Evolutionary conservation across 106 monocot genomes (phyloP).

Genomic region (Allium fistulosum): DNA sequence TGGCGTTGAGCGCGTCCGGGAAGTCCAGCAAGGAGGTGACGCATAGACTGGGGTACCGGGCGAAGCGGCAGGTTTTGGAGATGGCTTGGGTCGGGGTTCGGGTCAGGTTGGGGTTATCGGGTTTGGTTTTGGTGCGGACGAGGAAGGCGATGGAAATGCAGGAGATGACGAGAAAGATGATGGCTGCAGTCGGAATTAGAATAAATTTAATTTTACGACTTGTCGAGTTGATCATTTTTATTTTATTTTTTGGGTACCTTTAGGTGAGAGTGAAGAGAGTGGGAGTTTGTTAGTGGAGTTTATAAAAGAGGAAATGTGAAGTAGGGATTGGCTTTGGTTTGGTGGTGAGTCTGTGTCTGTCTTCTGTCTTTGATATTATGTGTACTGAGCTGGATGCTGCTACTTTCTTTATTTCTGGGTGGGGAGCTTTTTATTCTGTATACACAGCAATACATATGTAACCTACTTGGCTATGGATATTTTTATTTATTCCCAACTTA

Average conservation of each 20-base stretch:
- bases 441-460: no score
- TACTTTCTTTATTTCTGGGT: no score
- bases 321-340: background rate
- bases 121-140: conserved; percentile 2
- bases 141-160: conserved; percentile 16
- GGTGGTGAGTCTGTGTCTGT: conserved; percentile 2
- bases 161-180: conserved; percentile 25
- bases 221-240: background rate
- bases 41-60: conserved; percentile 54
- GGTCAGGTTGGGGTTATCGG: background rate
- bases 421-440: no score
- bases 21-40: conserved; percentile 51
- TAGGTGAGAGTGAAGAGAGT: background rate
- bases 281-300: background rate
- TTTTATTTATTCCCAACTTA: no score
- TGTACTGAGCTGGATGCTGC: no score
- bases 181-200: conserved; percentile 8
- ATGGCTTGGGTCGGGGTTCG: conserved; percentile 39
- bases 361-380: background rate
- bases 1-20: conserved; percentile 45
- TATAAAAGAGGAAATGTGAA: background rate
- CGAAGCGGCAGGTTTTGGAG: conserved; percentile 34
- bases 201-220: conserved; percentile 2
- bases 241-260: no score
- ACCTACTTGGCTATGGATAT: no score